Percentiles rank a stretch among this genome's conserved stretches.
Conservation (phyloP, 805 yeast genomes). For the Hanseniaspora singularis region DNA sequence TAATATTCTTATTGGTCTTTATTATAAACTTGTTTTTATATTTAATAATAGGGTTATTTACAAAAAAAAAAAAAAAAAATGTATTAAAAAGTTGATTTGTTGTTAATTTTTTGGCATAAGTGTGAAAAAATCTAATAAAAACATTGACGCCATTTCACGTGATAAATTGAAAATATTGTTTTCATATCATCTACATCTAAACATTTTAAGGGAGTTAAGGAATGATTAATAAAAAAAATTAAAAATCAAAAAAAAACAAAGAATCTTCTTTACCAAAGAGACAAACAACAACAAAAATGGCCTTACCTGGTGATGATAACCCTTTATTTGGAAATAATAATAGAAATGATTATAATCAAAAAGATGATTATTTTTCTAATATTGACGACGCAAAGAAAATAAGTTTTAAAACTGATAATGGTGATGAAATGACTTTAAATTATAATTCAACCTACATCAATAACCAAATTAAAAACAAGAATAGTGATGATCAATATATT, state of each 20-base stretch:
- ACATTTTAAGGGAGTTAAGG: no score
- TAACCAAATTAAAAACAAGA: not conserved
- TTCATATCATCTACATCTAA: no score
- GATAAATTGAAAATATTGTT: no score
- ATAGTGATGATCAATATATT: not conserved
- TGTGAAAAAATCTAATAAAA: not conserved
- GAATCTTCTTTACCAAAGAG: no score
- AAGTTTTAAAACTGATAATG: conserved; percentile 2
- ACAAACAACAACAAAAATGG: conserved; percentile 2
- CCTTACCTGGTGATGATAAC: conserved; percentile 4
- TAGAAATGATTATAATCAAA: not conserved
- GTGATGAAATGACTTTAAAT: conserved; percentile 1
- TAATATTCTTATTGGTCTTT: not conserved
- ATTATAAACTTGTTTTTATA: no score
- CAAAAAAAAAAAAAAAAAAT: no score
- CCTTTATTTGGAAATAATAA: conserved; percentile 5
- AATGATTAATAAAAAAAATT: no score
- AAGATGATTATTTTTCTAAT: not conserved
- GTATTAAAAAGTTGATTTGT: no score
- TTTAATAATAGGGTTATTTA: no score
- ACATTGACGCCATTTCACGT: no score
- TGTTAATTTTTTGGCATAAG: not conserved
- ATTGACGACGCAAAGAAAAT: not conserved
- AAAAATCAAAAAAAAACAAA: not conserved
- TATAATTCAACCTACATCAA: conserved; percentile 10